Evolutionary conservation across 208 protist species (phyloP), one percentile per base, ranked within the genome.

Genomic region (Trypanosoma melophagium): DNA sequence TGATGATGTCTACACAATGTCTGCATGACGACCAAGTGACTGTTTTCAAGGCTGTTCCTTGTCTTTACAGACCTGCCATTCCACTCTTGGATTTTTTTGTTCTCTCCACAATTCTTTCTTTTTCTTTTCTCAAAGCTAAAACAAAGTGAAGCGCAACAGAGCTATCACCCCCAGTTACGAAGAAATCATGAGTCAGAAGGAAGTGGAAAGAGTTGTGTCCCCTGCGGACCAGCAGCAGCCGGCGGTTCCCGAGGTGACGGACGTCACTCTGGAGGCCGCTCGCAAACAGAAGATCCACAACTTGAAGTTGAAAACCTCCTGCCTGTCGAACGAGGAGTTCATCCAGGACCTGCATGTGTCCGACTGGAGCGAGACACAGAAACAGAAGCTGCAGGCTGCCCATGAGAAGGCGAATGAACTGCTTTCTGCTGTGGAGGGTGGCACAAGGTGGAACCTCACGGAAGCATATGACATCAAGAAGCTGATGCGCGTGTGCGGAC

Each of bases 201-300:
- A 38, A 9, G 60, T 50, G 9, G 42, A 19, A 38, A 13, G 10
- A 7, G 60, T 50, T 12, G 45, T 58, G 24, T 38, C 7, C 19
- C 60, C 60, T 19, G 60, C 60, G 38, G 53, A 65, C 28, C 56
- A 71, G 38, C 50, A 64, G 19, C 42, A 50, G 40, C 42, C 52
- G 31, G 60, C 56, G 13, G 60, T 66, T 38, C 68, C 60, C 4
- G 72, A 76, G 42, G 64, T 80, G 41, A 78, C 60, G 44, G 80
- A 86, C 52, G 58, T 83, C 56, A 85, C 79, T 31, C 73, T 83
- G 47, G 77, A 83, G 68, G 77, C 77, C 35, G 77, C 77, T 14
- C 76, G 76, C 70, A 81, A 81, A 70, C 76, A 81, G 65, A 81
- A 81, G 70, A 81, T 81, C 65, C 66, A 82, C 71, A 82, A 82